Evolutionary conservation across 192 early-diverging fungal species (phyloP).

Genomic region (Backusella psychrophila): DNA sequence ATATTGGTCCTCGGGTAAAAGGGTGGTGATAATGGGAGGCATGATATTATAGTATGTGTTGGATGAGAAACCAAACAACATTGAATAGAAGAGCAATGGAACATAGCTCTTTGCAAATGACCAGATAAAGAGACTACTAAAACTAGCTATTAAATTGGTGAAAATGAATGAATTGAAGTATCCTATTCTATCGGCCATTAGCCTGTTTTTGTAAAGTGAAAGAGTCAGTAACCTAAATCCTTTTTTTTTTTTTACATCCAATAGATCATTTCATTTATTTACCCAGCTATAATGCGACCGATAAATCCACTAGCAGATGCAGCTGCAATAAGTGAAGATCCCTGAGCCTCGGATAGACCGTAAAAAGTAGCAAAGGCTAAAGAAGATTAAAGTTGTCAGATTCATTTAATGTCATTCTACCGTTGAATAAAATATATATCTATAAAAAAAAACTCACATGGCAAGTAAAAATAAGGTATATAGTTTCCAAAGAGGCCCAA

Average conservation of each 20-base stretch:
- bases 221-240: background rate
- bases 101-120: background rate
- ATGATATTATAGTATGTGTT: background rate
- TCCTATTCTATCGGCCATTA: background rate
- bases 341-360: background rate
- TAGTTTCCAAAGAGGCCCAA: conserved; percentile 19
- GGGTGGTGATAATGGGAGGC: background rate
- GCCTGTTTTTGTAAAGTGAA: background rate
- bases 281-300: background rate
- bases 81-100: background rate
- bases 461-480: conserved; percentile 23
- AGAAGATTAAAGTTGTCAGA: background rate
- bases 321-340: background rate
- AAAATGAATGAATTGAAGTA: background rate
- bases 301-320: background rate
- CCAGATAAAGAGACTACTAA: background rate
- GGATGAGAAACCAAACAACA: background rate
- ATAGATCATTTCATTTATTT: background rate
- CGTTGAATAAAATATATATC: background rate
- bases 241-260: background rate
- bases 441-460: background rate
- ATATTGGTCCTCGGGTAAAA: background rate
- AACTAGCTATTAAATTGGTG: background rate
- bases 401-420: too few relatives aligned
- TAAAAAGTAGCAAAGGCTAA: conserved; percentile 12